These are phyloP conservation scores for Fusarium sp. DNA, from an alignment of 2,329 filamentous ascomycete genomes.

Conservation along the genomic window DNA sequence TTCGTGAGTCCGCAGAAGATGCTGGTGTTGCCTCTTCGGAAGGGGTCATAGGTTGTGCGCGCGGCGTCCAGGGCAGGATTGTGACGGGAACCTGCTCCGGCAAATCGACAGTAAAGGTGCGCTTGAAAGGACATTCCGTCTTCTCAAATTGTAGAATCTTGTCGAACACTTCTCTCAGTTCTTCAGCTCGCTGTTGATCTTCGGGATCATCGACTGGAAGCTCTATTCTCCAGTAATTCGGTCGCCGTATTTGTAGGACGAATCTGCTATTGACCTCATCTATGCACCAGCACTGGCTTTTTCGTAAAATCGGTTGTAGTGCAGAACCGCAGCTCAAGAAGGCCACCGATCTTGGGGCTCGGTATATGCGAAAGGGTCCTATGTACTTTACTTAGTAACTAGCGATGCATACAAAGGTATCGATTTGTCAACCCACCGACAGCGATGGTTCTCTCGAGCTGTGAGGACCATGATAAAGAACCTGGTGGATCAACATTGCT, in stretches of 20 bases:
- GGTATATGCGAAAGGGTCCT: slow-evolving; percentile 86
- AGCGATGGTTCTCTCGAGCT: slow-evolving; percentile 84
- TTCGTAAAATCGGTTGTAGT: slow-evolving; percentile 86
- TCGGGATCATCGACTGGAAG: slow-evolving; percentile 70
- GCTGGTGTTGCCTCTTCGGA: slow-evolving; percentile 16
- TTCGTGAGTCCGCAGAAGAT: slow-evolving; percentile 23
- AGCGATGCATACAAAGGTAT: neutral
- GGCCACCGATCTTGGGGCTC: slow-evolving; percentile 85
- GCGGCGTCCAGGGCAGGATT: slow-evolving; percentile 76
- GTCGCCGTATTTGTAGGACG: slow-evolving; percentile 84
- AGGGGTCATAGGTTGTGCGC: slow-evolving; percentile 22
- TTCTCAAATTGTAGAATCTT: slow-evolving; percentile 87
- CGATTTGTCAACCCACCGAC: slow-evolving; percentile 64
- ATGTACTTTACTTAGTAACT: neutral
- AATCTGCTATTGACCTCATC: slow-evolving; percentile 84
- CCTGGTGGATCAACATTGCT: slow-evolving; percentile 64
- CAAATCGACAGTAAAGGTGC: slow-evolving; percentile 79
- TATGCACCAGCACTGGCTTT: slow-evolving; percentile 94
- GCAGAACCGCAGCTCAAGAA: slow-evolving; percentile 89
- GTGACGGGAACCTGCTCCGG: slow-evolving; percentile 75
- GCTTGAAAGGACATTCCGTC: slow-evolving; percentile 86
- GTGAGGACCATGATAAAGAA: slow-evolving; percentile 77
- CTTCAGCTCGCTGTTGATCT: slow-evolving; percentile 67
- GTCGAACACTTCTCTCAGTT: slow-evolving; percentile 76
- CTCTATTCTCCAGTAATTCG: slow-evolving; percentile 92